phyloP scores from a whole-genome alignment of 2,329 filamentous ascomycete genomes.

The Sporothrix protearum region DNA sequence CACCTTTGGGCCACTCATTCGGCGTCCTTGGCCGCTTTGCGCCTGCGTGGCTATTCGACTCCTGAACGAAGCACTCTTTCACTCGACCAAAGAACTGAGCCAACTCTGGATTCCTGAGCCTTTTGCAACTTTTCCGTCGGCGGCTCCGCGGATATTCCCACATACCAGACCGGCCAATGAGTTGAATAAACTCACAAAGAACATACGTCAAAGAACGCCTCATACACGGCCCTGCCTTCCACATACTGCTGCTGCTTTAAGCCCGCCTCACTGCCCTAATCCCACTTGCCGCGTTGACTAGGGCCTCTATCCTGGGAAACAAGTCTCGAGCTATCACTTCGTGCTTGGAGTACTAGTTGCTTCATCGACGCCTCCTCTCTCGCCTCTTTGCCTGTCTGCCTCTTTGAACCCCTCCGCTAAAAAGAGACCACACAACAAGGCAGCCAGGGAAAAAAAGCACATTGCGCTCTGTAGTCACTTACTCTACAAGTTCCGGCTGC shows the following conservation, averaged over 20 bases:
- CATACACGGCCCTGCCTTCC: slow-evolving; percentile 6
- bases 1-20: background rate
- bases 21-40: background rate
- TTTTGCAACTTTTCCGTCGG: background rate
- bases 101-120: background rate
- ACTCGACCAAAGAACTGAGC: background rate
- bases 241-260: background rate
- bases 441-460: background rate
- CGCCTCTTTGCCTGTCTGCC: background rate
- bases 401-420: slow-evolving; percentile 13
- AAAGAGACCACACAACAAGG: background rate
- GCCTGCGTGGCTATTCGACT: background rate
- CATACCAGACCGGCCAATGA: background rate
- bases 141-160: background rate
- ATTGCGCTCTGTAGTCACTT: background rate
- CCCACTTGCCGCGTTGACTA: slow-evolving; percentile 7
- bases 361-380: background rate
- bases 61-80: background rate
- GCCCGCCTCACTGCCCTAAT: slow-evolving; percentile 2
- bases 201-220: slow-evolving; percentile 2
- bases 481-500: background rate
- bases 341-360: background rate
- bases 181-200: background rate
- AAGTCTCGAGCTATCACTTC: slow-evolving; percentile 18
- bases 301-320: slow-evolving; percentile 1